phyloP scores from a whole-genome alignment of 495 filamentous ascomycete species.

The Trichocladium antarcticum region DNA sequence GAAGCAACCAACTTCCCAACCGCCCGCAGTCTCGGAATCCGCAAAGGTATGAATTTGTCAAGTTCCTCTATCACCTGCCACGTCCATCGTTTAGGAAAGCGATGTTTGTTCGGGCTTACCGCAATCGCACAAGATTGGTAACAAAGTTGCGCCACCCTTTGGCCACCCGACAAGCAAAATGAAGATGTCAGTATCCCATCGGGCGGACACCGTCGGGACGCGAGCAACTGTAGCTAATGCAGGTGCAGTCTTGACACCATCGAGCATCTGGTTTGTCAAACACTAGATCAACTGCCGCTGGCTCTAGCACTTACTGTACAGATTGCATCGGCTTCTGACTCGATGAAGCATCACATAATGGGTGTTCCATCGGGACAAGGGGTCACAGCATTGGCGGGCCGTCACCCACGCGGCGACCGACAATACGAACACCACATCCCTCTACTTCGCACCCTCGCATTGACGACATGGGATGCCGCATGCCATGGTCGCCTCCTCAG shows the following conservation, averaged over 20 bases:
- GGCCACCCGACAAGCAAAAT: too few species aligned
- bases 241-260: not conserved
- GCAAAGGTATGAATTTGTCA: too few species aligned
- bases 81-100: too few species aligned
- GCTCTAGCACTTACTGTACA: not conserved
- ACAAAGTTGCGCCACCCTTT: too few species aligned
- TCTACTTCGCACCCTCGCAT: not conserved
- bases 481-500: too few species aligned
- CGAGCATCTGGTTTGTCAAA: slow-evolving; percentile 1
- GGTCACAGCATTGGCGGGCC: slow-evolving; percentile 1
- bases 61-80: too few species aligned
- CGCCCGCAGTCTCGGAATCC: too few species aligned
- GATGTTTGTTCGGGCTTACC: too few species aligned
- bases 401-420: not conserved
- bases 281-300: not conserved
- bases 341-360: not conserved
- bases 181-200: too few species aligned
- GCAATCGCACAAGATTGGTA: too few species aligned
- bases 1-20: too few species aligned
- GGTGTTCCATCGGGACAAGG: not conserved
- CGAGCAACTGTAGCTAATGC: not conserved
- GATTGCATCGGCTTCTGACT: not conserved
- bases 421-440: not conserved
- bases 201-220: too few species aligned
- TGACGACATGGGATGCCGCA: not conserved